Conservation (phyloP, 176 grass and related monocot genomes). For the Ensete glaucum region DNA sequence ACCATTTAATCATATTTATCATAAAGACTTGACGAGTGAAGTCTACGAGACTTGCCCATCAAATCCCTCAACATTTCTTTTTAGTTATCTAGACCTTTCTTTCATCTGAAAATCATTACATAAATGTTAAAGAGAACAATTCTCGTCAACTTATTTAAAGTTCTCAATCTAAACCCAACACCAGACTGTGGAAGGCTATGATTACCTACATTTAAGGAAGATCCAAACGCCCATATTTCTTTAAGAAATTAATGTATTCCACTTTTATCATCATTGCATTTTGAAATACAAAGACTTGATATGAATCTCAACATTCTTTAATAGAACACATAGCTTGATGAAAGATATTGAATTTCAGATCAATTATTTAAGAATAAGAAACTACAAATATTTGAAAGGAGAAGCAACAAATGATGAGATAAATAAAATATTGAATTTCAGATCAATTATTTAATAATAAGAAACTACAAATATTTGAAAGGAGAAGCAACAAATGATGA, state of each 20-base stretch:
- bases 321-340: neutral
- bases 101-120: neutral
- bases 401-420: no score
- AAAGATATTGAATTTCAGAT: neutral
- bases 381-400: neutral
- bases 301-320: neutral
- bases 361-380: neutral
- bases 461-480: neutral
- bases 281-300: neutral
- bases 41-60: no score
- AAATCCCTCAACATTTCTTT: no score
- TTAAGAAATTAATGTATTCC: neutral
- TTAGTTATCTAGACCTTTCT: no score
- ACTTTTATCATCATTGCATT: neutral
- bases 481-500: no score
- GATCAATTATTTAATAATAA: neutral
- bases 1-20: no score
- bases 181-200: neutral
- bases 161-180: neutral
- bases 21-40: no score
- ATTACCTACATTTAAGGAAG: neutral
- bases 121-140: neutral
- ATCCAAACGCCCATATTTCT: no score
- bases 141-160: no score
- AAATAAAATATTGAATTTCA: conserved; percentile 1